A percentile compares a stretch with the other conserved stretches of the same genome.
phyloP scores from a whole-genome alignment of 768 basidiomycete genomes.

The Erythrobasidium yunnanense region DNA sequence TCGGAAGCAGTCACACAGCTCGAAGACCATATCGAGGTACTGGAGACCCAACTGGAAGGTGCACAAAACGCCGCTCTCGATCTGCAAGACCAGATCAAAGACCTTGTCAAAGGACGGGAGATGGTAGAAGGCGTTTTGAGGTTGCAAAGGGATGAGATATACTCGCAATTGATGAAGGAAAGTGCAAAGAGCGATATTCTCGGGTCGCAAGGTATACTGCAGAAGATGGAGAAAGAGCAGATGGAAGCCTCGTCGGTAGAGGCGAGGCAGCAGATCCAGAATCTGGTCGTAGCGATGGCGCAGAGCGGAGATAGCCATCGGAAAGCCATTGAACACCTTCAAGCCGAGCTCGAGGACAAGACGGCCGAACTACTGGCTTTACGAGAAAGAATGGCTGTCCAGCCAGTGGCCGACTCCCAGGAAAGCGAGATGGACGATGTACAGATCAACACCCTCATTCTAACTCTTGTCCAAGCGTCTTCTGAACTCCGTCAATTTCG shows the following conservation, averaged over 20 bases:
- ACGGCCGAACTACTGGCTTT: background rate
- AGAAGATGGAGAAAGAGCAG: too few species aligned
- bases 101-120: background rate
- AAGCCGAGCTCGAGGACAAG: background rate
- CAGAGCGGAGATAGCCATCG: too few species aligned
- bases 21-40: background rate
- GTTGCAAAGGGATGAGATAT: background rate
- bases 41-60: conserved; percentile 3
- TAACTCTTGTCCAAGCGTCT: background rate
- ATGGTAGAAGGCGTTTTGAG: background rate
- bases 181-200: background rate
- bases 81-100: background rate
- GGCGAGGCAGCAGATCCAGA: too few species aligned
- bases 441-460: background rate
- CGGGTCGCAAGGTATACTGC: background rate
- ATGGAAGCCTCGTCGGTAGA: too few species aligned
- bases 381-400: too few species aligned
- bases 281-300: too few species aligned
- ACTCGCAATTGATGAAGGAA: background rate
- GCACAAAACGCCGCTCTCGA: background rate
- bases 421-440: background rate
- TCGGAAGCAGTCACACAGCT: too few species aligned
- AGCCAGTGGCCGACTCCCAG: too few species aligned
- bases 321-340: background rate
- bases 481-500: too few species aligned